These are phyloP conservation scores for Diospyros lotus DNA, from an alignment of 148 eudicot species.

Conservation along the genomic window DNA sequence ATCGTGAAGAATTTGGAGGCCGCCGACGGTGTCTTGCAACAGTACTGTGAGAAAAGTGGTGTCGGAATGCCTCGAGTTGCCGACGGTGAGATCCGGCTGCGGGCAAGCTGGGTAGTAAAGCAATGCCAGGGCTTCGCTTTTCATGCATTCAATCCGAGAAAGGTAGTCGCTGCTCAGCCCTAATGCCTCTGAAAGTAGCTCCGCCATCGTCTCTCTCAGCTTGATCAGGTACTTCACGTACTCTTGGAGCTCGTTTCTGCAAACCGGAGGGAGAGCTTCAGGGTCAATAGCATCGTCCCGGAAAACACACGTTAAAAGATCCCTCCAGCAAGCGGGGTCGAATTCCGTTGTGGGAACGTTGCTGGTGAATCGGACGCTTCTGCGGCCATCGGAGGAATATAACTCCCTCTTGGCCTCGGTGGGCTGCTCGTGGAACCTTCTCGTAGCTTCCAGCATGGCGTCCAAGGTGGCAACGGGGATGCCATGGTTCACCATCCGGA, in stretches of 20 bases:
- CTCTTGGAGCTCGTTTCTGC: conserved; percentile 19
- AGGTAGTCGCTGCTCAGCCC: conserved; percentile 41
- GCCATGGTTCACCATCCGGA: conserved; percentile 30
- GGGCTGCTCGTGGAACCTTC: conserved; percentile 43
- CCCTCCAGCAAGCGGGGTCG: conserved; percentile 43
- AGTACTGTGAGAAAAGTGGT: conserved; percentile 48
- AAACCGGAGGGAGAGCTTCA: conserved; percentile 27
- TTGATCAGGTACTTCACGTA: conserved; percentile 28
- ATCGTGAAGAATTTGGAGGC: conserved; percentile 46
- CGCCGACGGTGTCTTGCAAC: conserved; percentile 46
- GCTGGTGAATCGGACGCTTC: conserved; percentile 25
- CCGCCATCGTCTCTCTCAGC: conserved; percentile 35
- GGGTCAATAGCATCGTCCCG: conserved; percentile 20
- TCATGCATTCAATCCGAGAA: conserved; percentile 36
- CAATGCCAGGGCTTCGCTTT: conserved; percentile 31
- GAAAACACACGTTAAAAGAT: conserved; percentile 29
- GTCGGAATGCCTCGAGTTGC: conserved; percentile 46
- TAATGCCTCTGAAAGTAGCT: conserved; percentile 38
- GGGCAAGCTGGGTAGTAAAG: conserved; percentile 58
- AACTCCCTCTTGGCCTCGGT: conserved; percentile 32
- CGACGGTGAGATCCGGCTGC: conserved; percentile 43
- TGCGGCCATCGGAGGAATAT: conserved; percentile 28
- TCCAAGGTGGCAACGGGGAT: conserved; percentile 11
- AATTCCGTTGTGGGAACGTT: conserved; percentile 15
- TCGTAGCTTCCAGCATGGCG: conserved; percentile 13